Evolutionary conservation across 1,139 yeast species (phyloP).

Genomic region (Yamadazyma blattariae): DNA sequence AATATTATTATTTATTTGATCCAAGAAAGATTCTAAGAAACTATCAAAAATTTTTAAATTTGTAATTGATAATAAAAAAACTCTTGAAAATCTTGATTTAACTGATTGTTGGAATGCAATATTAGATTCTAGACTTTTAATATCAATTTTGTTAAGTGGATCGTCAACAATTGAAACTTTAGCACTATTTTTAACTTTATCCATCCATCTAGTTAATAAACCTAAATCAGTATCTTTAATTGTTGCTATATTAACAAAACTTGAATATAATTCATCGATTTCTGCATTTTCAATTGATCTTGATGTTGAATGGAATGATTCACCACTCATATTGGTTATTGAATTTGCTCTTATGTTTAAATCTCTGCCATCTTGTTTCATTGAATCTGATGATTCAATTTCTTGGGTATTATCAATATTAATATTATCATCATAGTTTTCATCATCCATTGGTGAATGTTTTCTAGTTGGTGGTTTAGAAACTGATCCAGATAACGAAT

Average conservation of each 20-base stretch:
- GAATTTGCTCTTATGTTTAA: conserved; percentile 8
- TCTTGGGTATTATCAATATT: too few relatives aligned
- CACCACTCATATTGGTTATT: conserved; percentile 5
- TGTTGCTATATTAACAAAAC: conserved; percentile 61
- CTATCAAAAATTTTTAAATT: conserved; percentile 49
- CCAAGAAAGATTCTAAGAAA: conserved; percentile 44
- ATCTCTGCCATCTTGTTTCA: background rate
- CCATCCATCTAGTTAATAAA: conserved; percentile 48
- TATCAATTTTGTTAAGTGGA: background rate
- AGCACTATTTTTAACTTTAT: conserved; percentile 37
- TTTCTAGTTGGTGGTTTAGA: background rate
- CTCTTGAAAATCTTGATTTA: conserved; percentile 52
- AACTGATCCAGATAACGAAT: conserved; percentile 4
- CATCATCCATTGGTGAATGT: background rate
- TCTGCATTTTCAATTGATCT: conserved; percentile 27
- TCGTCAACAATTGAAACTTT: conserved; percentile 6
- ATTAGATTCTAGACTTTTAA: conserved; percentile 2
- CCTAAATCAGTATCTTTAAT: conserved; percentile 44
- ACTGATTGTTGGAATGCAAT: conserved; percentile 14
- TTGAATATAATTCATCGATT: conserved; percentile 64
- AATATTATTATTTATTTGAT: conserved; percentile 40
- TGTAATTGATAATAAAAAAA: conserved; percentile 62
- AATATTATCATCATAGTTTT: background rate
- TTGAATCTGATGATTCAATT: background rate
- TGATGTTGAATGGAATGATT: conserved; percentile 1